Base-by-base conservation (phyloP, 2,329 filamentous ascomycete species). In the Ceratocystiopsis sp. region DNA sequence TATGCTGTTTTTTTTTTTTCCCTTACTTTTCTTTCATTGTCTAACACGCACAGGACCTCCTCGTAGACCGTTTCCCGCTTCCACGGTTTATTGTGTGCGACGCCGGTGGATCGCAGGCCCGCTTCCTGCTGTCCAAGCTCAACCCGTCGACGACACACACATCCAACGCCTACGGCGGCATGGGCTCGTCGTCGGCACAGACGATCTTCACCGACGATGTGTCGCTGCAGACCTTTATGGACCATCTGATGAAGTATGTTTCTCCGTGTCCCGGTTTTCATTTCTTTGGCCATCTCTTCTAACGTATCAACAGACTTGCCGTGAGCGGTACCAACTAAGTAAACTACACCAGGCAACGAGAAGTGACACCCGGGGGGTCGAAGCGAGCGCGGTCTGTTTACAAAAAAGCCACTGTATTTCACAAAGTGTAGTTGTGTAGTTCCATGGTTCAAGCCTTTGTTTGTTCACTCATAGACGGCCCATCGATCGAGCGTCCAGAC, bases 191-290 rank as follows among this genome's bases (percentile, higher is more conserved):
- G 56, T 87, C 82, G 39, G 87, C 89, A 10, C 91, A 98, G 63
- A 98, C 91, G 6, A 98, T 98, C 54, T 98, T 98, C 65, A 98
- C 91, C 1, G 91, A 98, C 56, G 91, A 98, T 61, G 91, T 98
- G 43, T 95, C 86, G 43, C 67, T 98, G 57, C 89, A 96, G 63
- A 96, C 89, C 1, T 98, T 98, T 59, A 98, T 98, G 91, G 91
- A 98, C 56, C 87, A 96, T 64, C 68, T 98, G 59, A 98, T 98
- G 91, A 98, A 98, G 84, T 87, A 69, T 64, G 80, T 70, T 10
- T 29, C 10, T 29, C 10, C 45, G 18, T 14, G 21, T 25, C 32
- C 14, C 14, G 37, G 12, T 33, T 14, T 33, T 29, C 48, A 11
- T 43, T 18, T 42, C 3, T 16, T 14, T 16, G 2, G 39, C 14